Percentiles rank a stretch among this genome's conserved stretches.
Evolutionary conservation across 305 asterid genomes (phyloP).

Genomic region (Salvia sclarea): DNA sequence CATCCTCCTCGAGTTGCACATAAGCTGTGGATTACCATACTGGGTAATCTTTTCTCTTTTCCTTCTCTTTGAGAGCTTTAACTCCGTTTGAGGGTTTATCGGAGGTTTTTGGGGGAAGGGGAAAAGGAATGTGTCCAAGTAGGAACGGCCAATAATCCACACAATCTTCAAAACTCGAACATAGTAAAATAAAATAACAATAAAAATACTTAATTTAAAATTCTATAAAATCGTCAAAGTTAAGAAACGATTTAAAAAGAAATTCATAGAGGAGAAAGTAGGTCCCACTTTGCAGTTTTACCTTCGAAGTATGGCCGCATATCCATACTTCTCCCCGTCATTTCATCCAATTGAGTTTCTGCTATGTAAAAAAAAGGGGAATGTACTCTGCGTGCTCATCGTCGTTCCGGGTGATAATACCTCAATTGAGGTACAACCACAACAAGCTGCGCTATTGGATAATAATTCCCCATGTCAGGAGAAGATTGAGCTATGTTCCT

Average conservation of each 20-base stretch:
- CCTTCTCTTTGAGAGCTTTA: not conserved
- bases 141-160: not conserved
- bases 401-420: slow-evolving; percentile 44
- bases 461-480: slow-evolving; percentile 45
- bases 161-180: not conserved
- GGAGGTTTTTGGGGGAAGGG: slow-evolving; percentile 26
- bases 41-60: not conserved
- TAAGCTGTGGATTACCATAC: slow-evolving; percentile 46
- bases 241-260: too few relatives aligned
- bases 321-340: slow-evolving; percentile 9
- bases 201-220: too few relatives aligned
- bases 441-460: slow-evolving; percentile 47
- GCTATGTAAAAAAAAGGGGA: not conserved
- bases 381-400: slow-evolving; percentile 60
- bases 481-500: slow-evolving; percentile 42
- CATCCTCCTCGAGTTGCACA: slow-evolving; percentile 43
- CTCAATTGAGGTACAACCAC: slow-evolving; percentile 50
- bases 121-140: not conserved
- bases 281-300: not conserved
- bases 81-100: slow-evolving; percentile 31
- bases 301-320: slow-evolving; percentile 28
- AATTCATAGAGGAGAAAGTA: not conserved
- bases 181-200: not conserved
- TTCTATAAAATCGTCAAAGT: too few relatives aligned
- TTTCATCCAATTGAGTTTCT: slow-evolving; percentile 37